Percentiles rank a stretch among this genome's conserved stretches.
Conservation (phyloP, 768 basidiomycete genomes). For the Kwoniella sp. region DNA sequence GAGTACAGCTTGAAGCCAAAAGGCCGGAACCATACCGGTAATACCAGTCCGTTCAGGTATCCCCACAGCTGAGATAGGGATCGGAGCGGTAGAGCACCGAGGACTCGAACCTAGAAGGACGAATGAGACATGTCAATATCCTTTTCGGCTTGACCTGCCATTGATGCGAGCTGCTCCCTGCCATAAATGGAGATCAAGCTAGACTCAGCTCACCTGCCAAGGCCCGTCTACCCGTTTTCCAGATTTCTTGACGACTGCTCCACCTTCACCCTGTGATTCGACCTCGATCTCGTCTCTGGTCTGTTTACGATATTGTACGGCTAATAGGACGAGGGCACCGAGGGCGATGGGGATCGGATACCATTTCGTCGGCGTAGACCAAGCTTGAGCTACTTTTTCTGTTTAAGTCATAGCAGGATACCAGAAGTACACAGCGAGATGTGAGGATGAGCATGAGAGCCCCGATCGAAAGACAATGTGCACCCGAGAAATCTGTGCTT, state of each 20-base stretch:
- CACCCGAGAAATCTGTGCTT: neutral
- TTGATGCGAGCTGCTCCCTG: neutral
- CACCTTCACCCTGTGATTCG: slow-evolving; percentile 44
- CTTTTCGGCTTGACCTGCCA: neutral
- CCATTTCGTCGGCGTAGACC: slow-evolving; percentile 86
- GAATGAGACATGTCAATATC: neutral
- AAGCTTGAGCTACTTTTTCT: slow-evolving; percentile 34
- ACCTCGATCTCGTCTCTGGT: slow-evolving; percentile 40
- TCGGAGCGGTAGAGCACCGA: slow-evolving; percentile 90
- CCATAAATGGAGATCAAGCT: neutral
- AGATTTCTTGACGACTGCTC: slow-evolving; percentile 41
- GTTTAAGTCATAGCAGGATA: neutral
- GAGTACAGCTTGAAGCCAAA: slow-evolving; percentile 84
- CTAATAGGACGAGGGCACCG: slow-evolving; percentile 76
- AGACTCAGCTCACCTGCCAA: slow-evolving; percentile 71
- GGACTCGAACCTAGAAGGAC: slow-evolving; percentile 74
- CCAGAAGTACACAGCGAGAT: neutral
- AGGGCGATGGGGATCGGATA: slow-evolving; percentile 90
- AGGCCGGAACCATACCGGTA: slow-evolving; percentile 95
- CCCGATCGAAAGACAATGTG: neutral
- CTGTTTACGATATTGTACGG: slow-evolving; percentile 48
- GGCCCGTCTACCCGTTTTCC: slow-evolving; percentile 70
- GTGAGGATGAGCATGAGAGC: neutral
- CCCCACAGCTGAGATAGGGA: slow-evolving; percentile 98
- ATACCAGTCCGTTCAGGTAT: slow-evolving; percentile 85